Evolutionary conservation across 805 yeast species (phyloP), one percentile per base, ranked within the genome.

Genomic region (Wickerhamomyces sydowiorum): DNA sequence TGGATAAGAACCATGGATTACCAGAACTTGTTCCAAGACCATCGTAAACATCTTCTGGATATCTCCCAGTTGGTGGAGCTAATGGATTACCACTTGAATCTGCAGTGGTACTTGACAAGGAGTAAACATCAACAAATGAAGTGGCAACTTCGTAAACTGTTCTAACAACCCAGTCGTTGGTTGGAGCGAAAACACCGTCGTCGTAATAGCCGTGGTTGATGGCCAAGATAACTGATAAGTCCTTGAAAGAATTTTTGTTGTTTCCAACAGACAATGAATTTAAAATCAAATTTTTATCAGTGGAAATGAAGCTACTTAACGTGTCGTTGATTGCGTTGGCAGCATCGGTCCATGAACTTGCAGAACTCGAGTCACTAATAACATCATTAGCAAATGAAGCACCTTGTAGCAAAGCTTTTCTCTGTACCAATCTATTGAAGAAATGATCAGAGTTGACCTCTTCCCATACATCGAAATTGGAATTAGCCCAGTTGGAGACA

Each of bases 381-480:
- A 58, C 39, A 28, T 31, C 35, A 10, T 30, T 29, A 3, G 73
- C 66, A 5, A 65, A 21, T 17, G 43, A 39, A 12, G 73, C 57
- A 1, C 85, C 89, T 35, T 72, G 65, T 18, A 63, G 56, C 17
- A 84, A 48, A 1, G 86, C 80, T 45, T 75, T 72, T 43, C 79
- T 64, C 57, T 83, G 89, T 7, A 80, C 77, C 50, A 80, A 60
- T 18, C 78, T 64, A 3, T 88, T 84, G 60, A 81, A 85, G 45
- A 82, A 73, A 55, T 84, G 93, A 43, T 66, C 45, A 0, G 85
- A 74, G 42, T 77, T 56, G 38, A 80, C 64, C 58, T 84, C 93
- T 60, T 84, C 93, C 93, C 93, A 84, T 36, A 85, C 62, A 59
- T 84, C 93, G 62, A 82, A 84, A 7, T 86, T 81, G 5, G 59